phyloP scores from a whole-genome alignment of 345 rosid species.

The Linum usitatissimum region DNA sequence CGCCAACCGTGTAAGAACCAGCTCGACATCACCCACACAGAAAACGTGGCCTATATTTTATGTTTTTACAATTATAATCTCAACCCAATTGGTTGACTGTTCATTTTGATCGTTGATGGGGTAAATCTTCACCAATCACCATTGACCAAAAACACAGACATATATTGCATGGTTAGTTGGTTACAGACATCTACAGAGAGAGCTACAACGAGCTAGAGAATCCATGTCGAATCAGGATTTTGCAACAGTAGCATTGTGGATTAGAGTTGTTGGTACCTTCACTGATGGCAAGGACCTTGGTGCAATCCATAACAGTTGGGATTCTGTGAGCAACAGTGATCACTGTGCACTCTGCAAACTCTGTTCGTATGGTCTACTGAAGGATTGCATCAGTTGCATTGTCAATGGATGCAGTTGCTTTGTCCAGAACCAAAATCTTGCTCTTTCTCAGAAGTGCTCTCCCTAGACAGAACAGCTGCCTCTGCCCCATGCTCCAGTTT shows the following conservation, averaged over 20 bases:
- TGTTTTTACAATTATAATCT: too few relatives aligned
- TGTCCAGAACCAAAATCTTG: constrained; percentile 1
- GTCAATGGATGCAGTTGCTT: constrained; percentile 5
- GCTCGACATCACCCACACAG: too few relatives aligned
- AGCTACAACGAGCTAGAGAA: too few relatives aligned
- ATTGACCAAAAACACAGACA: too few relatives aligned
- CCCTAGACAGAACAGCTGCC: constrained; percentile 5
- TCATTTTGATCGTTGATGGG: too few relatives aligned
- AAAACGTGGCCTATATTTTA: too few relatives aligned
- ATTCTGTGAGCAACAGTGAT: constrained; percentile 6
- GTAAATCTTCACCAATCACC: too few relatives aligned
- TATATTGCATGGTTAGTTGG: too few relatives aligned
- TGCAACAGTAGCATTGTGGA: neutral
- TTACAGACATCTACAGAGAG: too few relatives aligned
- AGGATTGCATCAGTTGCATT: constrained; percentile 2
- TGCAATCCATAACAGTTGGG: constrained; percentile 4
- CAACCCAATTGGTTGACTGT: too few relatives aligned
- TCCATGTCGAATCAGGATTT: too few relatives aligned
- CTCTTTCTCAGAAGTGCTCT: neutral
- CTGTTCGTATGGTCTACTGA: neutral
- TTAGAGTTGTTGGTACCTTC: neutral
- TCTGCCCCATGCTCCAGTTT: constrained; percentile 8
- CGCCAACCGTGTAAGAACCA: too few relatives aligned
- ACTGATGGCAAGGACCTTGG: neutral
- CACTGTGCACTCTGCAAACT: constrained; percentile 6